Percentiles rank a stretch among this genome's conserved stretches.
phyloP scores from a whole-genome alignment of 192 early-diverging fungal species.

The Coemansia sp. region DNA sequence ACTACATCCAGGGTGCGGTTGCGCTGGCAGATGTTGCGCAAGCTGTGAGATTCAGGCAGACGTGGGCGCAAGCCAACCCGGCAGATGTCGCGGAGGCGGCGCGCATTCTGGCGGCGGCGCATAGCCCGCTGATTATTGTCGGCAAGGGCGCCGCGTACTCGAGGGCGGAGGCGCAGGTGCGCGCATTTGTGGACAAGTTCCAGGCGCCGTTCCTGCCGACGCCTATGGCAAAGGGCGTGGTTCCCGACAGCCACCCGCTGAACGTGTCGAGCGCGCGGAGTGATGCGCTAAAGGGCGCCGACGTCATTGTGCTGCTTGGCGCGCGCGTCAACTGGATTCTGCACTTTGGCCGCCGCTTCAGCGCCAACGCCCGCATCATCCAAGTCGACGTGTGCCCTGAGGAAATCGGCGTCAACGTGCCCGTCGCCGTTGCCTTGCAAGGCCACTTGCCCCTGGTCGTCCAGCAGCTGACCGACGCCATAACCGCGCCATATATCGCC shows the following conservation, averaged over 20 bases:
- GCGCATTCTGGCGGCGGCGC: conserved; percentile 48
- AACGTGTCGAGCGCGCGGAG: conserved; percentile 67
- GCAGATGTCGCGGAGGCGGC: conserved; percentile 46
- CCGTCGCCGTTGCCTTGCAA: conserved; percentile 54
- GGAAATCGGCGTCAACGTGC: conserved; percentile 61
- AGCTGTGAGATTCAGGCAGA: conserved; percentile 7
- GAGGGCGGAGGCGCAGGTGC: conserved; percentile 61
- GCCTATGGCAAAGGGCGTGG: conserved; percentile 70
- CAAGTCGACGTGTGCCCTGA: conserved; percentile 69
- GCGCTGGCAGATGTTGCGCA: not conserved
- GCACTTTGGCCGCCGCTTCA: conserved; percentile 66
- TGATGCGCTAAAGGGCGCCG: conserved; percentile 62
- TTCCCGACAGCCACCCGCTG: conserved; percentile 62
- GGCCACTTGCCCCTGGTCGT: conserved; percentile 64
- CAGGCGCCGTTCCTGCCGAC: conserved; percentile 71
- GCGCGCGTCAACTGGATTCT: conserved; percentile 75
- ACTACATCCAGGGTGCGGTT: conserved; percentile 59
- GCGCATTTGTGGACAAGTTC: conserved; percentile 56
- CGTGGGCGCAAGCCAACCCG: conserved; percentile 56
- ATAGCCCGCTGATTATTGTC: conserved; percentile 62
- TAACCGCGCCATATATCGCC: conserved; percentile 25
- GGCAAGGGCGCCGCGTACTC: conserved; percentile 78
- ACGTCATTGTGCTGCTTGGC: conserved; percentile 68
- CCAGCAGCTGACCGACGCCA: conserved; percentile 48
- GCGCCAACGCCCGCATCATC: conserved; percentile 60